Conservation (phyloP, 2,329 filamentous ascomycete genomes). For the Exophiala mesophila region DNA sequence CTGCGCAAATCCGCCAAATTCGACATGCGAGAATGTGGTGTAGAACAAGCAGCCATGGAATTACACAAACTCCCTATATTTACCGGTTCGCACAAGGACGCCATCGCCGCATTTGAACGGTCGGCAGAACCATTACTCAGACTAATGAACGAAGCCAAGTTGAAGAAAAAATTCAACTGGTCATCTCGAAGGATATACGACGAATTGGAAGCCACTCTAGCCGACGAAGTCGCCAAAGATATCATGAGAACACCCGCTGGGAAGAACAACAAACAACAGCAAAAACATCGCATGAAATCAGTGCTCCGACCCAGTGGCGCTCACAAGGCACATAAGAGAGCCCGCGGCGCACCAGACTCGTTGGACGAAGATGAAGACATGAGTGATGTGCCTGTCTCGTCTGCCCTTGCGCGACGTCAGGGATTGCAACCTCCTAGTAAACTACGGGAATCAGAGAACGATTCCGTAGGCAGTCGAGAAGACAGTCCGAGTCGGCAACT, state of each 20-base stretch:
- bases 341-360: slow-evolving; percentile 30
- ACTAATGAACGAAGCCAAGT: slow-evolving; percentile 27
- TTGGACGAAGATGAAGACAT: slow-evolving; percentile 32
- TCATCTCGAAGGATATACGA: slow-evolving; percentile 27
- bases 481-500: slow-evolving; percentile 28
- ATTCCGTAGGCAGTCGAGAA: slow-evolving; percentile 21
- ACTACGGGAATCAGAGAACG: slow-evolving; percentile 14
- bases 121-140: slow-evolving; percentile 22
- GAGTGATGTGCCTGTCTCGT: slow-evolving; percentile 30
- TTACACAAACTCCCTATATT: slow-evolving; percentile 23
- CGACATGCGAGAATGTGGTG: slow-evolving; percentile 25
- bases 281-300: slow-evolving; percentile 34
- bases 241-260: slow-evolving; percentile 21
- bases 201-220: slow-evolving; percentile 26
- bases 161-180: slow-evolving; percentile 29
- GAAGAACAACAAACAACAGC: slow-evolving; percentile 21
- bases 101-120: slow-evolving; percentile 24
- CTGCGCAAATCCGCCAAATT: slow-evolving; percentile 26
- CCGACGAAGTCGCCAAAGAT: slow-evolving; percentile 26
- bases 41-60: slow-evolving; percentile 24
- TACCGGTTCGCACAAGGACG: slow-evolving; percentile 19
- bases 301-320: slow-evolving; percentile 42
- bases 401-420: slow-evolving; percentile 29
- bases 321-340: slow-evolving; percentile 40
- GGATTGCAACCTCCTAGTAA: slow-evolving; percentile 10